Percentiles rank a stretch among this genome's conserved stretches.
Evolutionary conservation across 805 yeast species (phyloP).

Genomic region (Torulaspora microellipsoides): DNA sequence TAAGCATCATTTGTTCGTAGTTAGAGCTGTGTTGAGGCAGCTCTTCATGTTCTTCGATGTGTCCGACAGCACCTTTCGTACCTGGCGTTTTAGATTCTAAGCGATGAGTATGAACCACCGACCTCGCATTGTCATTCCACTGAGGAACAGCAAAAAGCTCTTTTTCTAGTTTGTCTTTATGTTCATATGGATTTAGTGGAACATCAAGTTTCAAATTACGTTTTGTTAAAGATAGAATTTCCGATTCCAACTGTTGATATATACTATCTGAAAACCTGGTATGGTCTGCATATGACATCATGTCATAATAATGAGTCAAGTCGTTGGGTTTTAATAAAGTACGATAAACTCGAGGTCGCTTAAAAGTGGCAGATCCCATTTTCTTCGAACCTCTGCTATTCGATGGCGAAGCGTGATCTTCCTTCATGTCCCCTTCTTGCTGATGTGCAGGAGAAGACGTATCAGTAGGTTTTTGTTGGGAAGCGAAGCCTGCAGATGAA

Average conservation of each 20-base stretch:
- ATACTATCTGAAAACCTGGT: slow-evolving; percentile 73
- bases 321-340: slow-evolving; percentile 79
- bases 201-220: slow-evolving; percentile 73
- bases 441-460: background rate
- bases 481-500: background rate
- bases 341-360: slow-evolving; percentile 68
- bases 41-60: slow-evolving; percentile 59
- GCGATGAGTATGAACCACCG: slow-evolving; percentile 38
- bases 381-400: slow-evolving; percentile 5
- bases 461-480: slow-evolving; percentile 1
- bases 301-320: slow-evolving; percentile 75
- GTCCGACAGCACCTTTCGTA: slow-evolving; percentile 41
- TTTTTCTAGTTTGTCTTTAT: slow-evolving; percentile 36
- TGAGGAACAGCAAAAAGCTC: slow-evolving; percentile 43
- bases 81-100: slow-evolving; percentile 36
- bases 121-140: slow-evolving; percentile 34
- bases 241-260: slow-evolving; percentile 83
- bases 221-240: slow-evolving; percentile 70
- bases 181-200: slow-evolving; percentile 61
- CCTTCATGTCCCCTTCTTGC: slow-evolving; percentile 1
- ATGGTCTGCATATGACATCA: slow-evolving; percentile 79
- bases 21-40: slow-evolving; percentile 72
- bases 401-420: slow-evolving; percentile 4
- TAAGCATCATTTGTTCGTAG: slow-evolving; percentile 85
- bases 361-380: slow-evolving; percentile 19